Base-by-base conservation (phyloP, 495 filamentous ascomycete species). In the Talaromyces thailandensis region DNA sequence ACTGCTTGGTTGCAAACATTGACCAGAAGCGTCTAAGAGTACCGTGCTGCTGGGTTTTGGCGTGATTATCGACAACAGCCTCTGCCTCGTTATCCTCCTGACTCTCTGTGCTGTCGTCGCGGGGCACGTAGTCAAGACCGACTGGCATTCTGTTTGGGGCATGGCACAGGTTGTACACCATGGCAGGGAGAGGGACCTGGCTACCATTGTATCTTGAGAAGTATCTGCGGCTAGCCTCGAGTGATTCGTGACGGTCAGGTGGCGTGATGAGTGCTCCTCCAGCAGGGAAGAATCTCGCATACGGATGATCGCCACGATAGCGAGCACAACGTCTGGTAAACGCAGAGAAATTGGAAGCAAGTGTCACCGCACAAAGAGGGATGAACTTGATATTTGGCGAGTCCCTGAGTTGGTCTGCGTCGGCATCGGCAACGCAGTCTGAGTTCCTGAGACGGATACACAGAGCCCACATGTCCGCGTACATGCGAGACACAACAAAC, bases 391-490 rank as follows among this genome's bases (percentile, higher is more conserved):
- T 51, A 31, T 62, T 55, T 24, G 55, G 32, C 25, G 48, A 50
- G 37, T 56, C 16, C 2, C 35, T 57, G 7, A 24, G 32, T 1
- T 48, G 61, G 29, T 48, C 37, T 5, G 12, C 18, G 21, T 50
- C 12, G 6, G 28, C 53, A 6, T 63, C 63, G 28, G 55, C 23
- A 23, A 67, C 56, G 12, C 23, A 29, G 6, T 61, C 25, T 16
- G 59, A 61, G n/a, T 45, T 50, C n/a, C 45, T 48, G 12, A 51
- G 14, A 48, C 68, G 70, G n/a, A 57, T 63, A 65, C 71, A 74
- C 3, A 72, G 66, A 26, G 71, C 70, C 71, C 71, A 74, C 35
- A 70, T 50, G 55, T 74, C 71, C 14, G 71, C 70, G 59, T 70
- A 74, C 26, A 74, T 50, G 11, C 62, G 65, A 29, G 67, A 70